Evolutionary conservation across 2,329 filamentous ascomycete genomes (phyloP).

Genomic region (Aspergillus versicolor): DNA sequence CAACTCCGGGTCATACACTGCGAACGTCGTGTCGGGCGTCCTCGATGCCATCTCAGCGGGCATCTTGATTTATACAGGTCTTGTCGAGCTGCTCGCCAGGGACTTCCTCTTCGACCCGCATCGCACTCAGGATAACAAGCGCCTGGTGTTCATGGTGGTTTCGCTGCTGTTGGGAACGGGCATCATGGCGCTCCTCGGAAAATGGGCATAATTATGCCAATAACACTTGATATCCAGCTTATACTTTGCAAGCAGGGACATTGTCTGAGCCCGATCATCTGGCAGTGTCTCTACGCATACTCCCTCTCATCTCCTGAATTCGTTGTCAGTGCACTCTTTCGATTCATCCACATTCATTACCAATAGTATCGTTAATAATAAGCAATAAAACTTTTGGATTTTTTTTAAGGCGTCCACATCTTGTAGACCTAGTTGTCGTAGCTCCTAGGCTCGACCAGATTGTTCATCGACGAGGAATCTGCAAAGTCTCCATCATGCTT

Average conservation of each 20-base stretch:
- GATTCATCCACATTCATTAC: neutral
- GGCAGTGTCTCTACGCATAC: too few species aligned
- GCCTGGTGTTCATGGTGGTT: slow-evolving; percentile 44
- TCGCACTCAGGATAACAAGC: slow-evolving; percentile 18
- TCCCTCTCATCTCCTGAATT: too few species aligned
- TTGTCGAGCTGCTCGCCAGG: slow-evolving; percentile 13
- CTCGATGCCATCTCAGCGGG: slow-evolving; percentile 13
- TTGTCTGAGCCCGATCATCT: neutral
- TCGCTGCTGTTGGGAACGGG: slow-evolving; percentile 42
- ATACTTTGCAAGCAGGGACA: too few species aligned
- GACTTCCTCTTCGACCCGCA: slow-evolving; percentile 16
- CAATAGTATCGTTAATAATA: neutral
- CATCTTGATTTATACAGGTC: slow-evolving; percentile 12
- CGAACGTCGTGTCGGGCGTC: slow-evolving; percentile 11
- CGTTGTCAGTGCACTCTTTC: neutral
- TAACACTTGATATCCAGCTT: neutral
- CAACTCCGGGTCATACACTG: slow-evolving; percentile 11
- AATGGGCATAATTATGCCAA: slow-evolving; percentile 46
- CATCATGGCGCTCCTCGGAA: slow-evolving; percentile 52
- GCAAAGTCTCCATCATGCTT: neutral
- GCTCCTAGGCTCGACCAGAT: neutral
- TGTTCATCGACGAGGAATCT: neutral
- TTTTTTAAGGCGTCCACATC: neutral
- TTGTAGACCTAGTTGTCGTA: neutral
- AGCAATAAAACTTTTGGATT: neutral